Evolutionary conservation across 257 asterid species (phyloP), one percentile per base, ranked within the genome.

Genomic region (Scutellaria baicalensis): DNA sequence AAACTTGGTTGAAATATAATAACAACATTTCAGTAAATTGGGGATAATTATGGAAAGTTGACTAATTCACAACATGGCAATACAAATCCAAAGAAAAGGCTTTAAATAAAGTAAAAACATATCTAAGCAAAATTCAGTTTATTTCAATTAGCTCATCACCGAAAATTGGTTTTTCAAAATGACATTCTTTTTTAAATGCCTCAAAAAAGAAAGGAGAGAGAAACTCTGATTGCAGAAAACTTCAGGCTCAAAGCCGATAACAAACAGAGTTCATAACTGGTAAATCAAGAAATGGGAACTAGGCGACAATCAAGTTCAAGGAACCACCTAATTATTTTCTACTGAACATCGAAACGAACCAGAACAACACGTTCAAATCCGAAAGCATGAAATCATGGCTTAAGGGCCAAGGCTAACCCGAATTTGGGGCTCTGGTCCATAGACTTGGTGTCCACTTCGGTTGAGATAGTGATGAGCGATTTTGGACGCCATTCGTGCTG

Each of bases 401-500:
- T 83, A 64, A 83, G 84, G 69, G 81, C 88, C 82, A 83, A 67
- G 12, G 91, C 91, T 58, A 85, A 36, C 16, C 91, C 91, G 38
- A 85, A 83, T 75, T 85, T 85, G 38, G 89, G 80, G 35, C 80
- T 80, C 80, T 83, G 83, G 75, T 85, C 87, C 4, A 81, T 72
- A 13, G 91, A 70, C 75, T 81, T 83, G 44, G 87, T 77, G 75
- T 81, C 89, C 38, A 85, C 81, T 55, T 85, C 89, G 14, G 80
- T 64, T 6, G 91, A 81, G 44, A 85, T 14, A 9, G 87, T 85
- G 69, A 83, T 61, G 50, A 81, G 84, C 0, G 91, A 85, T 59
- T 83, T 85, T 0, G 86, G 91, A 45, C 86, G 86, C 91, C 89
- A 85, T 65, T 83, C 87, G 13, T 85, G 89, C 70, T 85, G 89